phyloP scores from a whole-genome alignment of 2,329 filamentous ascomycete genomes.

The Fusarium lyarnte region DNA sequence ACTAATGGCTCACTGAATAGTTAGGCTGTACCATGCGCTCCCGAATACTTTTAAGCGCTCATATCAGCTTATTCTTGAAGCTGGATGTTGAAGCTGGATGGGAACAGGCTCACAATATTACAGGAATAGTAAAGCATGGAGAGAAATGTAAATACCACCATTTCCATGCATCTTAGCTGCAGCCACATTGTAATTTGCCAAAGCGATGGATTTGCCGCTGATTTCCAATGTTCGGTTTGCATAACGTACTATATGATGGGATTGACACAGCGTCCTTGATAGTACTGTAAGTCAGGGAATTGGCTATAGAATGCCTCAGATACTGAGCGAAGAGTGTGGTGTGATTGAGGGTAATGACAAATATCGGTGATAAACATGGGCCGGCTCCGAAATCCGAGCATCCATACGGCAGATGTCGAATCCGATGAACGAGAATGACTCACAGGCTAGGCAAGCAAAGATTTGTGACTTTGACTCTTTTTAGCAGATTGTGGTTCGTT shows the following conservation, averaged over 20 bases:
- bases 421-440: slow-evolving; percentile 28
- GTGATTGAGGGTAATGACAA: slow-evolving; percentile 38
- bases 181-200: neutral
- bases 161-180: neutral
- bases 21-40: neutral
- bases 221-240: neutral
- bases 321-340: slow-evolving; percentile 9
- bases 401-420: slow-evolving; percentile 4
- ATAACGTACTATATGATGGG: neutral
- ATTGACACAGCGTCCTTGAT: neutral
- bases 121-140: neutral
- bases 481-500: slow-evolving; percentile 8
- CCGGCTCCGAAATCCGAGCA: slow-evolving; percentile 36
- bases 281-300: neutral
- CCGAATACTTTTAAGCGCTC: neutral
- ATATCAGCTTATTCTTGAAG: neutral
- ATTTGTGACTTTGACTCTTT: neutral
- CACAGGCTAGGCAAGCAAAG: slow-evolving; percentile 14
- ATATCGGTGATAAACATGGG: slow-evolving; percentile 33
- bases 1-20: neutral
- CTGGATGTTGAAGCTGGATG: neutral
- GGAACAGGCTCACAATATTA: neutral
- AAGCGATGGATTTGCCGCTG: neutral
- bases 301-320: neutral
- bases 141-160: neutral